Evolutionary conservation across 2,329 filamentous ascomycete genomes (phyloP).

Genomic region (Aureobasidium sp.): DNA sequence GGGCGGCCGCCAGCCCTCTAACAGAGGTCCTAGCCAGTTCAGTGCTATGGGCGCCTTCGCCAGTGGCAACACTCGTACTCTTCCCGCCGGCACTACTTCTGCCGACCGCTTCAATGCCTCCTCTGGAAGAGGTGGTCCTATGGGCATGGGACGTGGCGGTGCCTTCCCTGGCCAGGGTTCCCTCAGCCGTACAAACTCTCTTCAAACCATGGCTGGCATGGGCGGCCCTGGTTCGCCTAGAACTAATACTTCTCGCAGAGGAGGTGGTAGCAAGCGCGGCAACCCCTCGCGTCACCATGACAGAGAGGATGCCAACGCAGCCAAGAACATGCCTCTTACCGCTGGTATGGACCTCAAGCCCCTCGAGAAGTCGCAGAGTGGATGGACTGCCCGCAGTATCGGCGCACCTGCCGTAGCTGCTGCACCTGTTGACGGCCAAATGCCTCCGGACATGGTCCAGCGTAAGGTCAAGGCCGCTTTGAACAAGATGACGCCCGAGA

Average conservation of each 20-base stretch:
- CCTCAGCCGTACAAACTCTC: constrained; percentile 58
- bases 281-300: constrained; percentile 40
- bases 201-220: constrained; percentile 50
- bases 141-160: constrained; percentile 49
- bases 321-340: constrained; percentile 88
- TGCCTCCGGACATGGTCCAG: constrained; percentile 90
- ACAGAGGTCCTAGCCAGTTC: constrained; percentile 18
- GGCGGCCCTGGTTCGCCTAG: constrained; percentile 62
- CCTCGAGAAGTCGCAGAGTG: constrained; percentile 60
- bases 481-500: constrained; percentile 99
- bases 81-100: constrained; percentile 71
- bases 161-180: constrained; percentile 53
- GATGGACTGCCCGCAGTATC: constrained; percentile 84
- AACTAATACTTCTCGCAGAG: constrained; percentile 34
- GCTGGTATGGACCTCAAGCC: constrained; percentile 73
- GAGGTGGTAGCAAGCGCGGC: constrained; percentile 56
- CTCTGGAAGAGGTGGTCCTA: constrained; percentile 15
- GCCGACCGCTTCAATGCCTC: constrained; percentile 56
- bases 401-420: constrained; percentile 38
- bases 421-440: constrained; percentile 44
- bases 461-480: constrained; percentile 96
- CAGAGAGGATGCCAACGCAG: constrained; percentile 56
- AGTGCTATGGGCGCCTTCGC: constrained; percentile 11
- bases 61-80: constrained; percentile 37
- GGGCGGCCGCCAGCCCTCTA: constrained; percentile 35